phyloP scores from a whole-genome alignment of 192 early-diverging fungal genomes.

The Coemansia sp. region DNA sequence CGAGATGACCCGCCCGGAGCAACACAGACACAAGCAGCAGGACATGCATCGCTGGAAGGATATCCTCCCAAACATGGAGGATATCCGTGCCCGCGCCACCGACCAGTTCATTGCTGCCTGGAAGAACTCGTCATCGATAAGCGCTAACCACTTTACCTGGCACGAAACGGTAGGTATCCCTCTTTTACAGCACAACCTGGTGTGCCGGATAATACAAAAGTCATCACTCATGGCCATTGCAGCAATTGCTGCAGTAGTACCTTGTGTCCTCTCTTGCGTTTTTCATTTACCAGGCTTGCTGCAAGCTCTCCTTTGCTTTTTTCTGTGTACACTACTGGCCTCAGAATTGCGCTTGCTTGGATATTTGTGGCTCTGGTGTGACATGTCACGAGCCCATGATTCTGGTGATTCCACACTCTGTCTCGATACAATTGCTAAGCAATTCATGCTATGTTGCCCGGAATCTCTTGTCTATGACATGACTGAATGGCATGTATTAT shows the following conservation, averaged over 20 bases:
- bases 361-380: not conserved
- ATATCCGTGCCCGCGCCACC: slow-evolving; percentile 49
- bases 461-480: too few species aligned
- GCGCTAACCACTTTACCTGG: slow-evolving; percentile 46
- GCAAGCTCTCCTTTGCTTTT: not conserved
- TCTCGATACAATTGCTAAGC: not conserved
- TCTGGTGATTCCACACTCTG: slow-evolving; percentile 2
- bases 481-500: too few species aligned
- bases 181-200: not conserved
- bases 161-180: slow-evolving; percentile 52
- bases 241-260: not conserved
- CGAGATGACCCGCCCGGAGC: not conserved
- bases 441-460: not conserved
- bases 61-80: slow-evolving; percentile 54
- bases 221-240: not conserved
- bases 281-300: slow-evolving; percentile 10
- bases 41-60: slow-evolving; percentile 47
- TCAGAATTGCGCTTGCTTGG: slow-evolving; percentile 1
- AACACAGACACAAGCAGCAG: not conserved
- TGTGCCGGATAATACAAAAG: not conserved
- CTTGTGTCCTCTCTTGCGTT: not conserved
- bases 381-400: slow-evolving; percentile 8
- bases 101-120: slow-evolving; percentile 52
- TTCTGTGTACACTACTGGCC: not conserved
- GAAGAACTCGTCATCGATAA: slow-evolving; percentile 27